A percentile compares a stretch with the other conserved stretches of the same genome.
Evolutionary conservation across 768 basidiomycete species (phyloP).

Genomic region (Termitomyces sp.): DNA sequence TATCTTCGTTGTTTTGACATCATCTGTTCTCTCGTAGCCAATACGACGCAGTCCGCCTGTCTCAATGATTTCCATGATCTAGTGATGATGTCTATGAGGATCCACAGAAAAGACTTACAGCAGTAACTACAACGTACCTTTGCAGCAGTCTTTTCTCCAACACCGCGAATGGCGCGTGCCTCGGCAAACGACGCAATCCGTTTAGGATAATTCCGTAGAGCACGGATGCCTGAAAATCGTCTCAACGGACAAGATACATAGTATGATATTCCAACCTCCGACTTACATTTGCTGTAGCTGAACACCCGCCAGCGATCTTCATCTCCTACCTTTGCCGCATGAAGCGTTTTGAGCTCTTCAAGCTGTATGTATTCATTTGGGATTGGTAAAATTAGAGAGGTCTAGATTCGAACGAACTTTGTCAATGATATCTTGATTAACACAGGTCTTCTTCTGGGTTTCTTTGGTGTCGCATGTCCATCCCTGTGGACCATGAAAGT

Average conservation of each 20-base stretch:
- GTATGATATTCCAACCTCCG: not conserved
- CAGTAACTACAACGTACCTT: conserved; percentile 43
- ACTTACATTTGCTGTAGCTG: conserved; percentile 59
- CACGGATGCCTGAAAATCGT: conserved; percentile 45
- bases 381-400: not conserved
- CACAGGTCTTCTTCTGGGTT: conserved; percentile 26
- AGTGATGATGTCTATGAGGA: not conserved
- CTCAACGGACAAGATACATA: not conserved
- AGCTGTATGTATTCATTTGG: conserved; percentile 35
- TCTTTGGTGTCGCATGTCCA: conserved; percentile 59
- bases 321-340: conserved; percentile 51
- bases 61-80: conserved; percentile 80
- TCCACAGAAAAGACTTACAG: not conserved
- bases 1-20: conserved; percentile 44
- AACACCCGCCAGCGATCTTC: conserved; percentile 67
- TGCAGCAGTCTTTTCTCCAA: conserved; percentile 70
- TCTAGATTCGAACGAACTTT: conserved; percentile 37
- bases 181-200: conserved; percentile 55
- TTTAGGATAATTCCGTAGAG: conserved; percentile 46
- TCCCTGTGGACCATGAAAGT: conserved; percentile 31
- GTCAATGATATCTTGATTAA: conserved; percentile 70
- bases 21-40: conserved; percentile 58
- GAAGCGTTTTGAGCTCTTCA: conserved; percentile 57
- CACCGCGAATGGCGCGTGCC: conserved; percentile 51
- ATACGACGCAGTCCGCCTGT: conserved; percentile 72